A percentile compares a stretch with the other conserved stretches of the same genome.
Conservation (phyloP, 768 basidiomycete species). For the Amanita polypyramis region DNA sequence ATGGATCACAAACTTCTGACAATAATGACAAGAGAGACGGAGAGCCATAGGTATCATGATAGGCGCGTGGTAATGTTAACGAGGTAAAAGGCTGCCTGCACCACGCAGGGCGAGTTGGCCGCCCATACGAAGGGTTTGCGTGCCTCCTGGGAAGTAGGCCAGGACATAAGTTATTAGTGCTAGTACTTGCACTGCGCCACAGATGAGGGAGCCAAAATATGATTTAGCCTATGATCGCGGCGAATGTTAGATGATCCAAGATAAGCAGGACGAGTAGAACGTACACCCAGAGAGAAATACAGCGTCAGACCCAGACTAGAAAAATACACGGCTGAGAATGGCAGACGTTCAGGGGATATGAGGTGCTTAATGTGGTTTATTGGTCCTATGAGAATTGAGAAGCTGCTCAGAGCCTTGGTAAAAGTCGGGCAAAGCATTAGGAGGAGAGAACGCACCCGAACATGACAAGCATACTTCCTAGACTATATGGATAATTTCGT, state of each 20-base stretch:
- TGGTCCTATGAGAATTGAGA: constrained; percentile 82
- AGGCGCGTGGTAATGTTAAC: constrained; percentile 30
- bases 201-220: constrained; percentile 77
- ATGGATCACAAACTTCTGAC: not conserved
- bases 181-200: constrained; percentile 69
- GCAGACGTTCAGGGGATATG: constrained; percentile 69
- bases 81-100: constrained; percentile 71
- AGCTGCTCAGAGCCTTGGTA: constrained; percentile 30
- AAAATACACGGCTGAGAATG: constrained; percentile 80
- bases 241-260: not conserved
- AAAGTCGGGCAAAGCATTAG: not conserved
- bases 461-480: constrained; percentile 93
- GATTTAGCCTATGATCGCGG: constrained; percentile 51
- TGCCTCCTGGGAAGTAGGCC: constrained; percentile 92
- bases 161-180: constrained; percentile 83
- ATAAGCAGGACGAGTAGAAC: constrained; percentile 17
- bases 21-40: not conserved
- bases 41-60: not conserved
- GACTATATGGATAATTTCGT: constrained; percentile 27
- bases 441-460: constrained; percentile 52
- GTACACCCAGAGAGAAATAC: constrained; percentile 84
- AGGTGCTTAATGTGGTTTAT: constrained; percentile 89
- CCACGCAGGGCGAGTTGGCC: constrained; percentile 75
- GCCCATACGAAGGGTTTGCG: constrained; percentile 71
- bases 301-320: constrained; percentile 76